These are phyloP conservation scores for Phytophthora pinifolia DNA, from an alignment of 352 stramenopile genomes.

Conservation along the genomic window DNA sequence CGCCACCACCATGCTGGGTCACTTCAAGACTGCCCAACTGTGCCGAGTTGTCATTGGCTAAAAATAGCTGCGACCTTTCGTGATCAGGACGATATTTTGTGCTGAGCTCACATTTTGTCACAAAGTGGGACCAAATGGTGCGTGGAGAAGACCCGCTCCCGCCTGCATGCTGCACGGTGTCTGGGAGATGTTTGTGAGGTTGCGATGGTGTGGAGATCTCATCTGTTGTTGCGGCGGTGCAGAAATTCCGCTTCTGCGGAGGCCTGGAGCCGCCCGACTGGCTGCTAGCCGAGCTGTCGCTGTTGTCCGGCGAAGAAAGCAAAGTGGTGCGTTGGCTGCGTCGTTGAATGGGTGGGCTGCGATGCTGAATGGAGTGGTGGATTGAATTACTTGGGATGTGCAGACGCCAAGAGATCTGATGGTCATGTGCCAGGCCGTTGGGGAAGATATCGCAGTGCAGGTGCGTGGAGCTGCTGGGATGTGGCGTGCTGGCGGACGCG, in stretches of 20 bases:
- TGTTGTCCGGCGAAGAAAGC: slow-evolving; percentile 31
- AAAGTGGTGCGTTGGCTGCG: slow-evolving; percentile 20
- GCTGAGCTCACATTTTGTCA: background rate
- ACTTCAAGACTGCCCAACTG: slow-evolving; percentile 1
- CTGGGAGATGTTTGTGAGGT: too few species aligned
- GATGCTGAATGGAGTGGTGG: background rate
- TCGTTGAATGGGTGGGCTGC: background rate
- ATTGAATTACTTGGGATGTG: background rate
- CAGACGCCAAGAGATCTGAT: slow-evolving; percentile 17
- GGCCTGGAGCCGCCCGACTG: slow-evolving; percentile 67
- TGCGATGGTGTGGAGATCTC: background rate
- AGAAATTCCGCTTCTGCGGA: slow-evolving; percentile 64
- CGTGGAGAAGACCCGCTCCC: background rate
- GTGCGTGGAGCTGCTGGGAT: slow-evolving; percentile 7
- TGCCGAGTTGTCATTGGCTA: background rate
- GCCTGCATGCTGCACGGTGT: background rate
- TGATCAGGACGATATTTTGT: background rate
- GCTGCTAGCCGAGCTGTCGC: slow-evolving; percentile 48
- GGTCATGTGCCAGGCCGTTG: slow-evolving; percentile 28
- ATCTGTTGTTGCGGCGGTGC: slow-evolving; percentile 6
- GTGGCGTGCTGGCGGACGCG: too few species aligned
- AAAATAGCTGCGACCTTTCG: slow-evolving; percentile 1
- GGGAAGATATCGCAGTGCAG: slow-evolving; percentile 29
- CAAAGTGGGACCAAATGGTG: slow-evolving; percentile 11
- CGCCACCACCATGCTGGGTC: slow-evolving; percentile 19